Evolutionary conservation across 2,329 filamentous ascomycete species (phyloP), one percentile per base, ranked within the genome.

Genomic region (Lachnum nothofagi): DNA sequence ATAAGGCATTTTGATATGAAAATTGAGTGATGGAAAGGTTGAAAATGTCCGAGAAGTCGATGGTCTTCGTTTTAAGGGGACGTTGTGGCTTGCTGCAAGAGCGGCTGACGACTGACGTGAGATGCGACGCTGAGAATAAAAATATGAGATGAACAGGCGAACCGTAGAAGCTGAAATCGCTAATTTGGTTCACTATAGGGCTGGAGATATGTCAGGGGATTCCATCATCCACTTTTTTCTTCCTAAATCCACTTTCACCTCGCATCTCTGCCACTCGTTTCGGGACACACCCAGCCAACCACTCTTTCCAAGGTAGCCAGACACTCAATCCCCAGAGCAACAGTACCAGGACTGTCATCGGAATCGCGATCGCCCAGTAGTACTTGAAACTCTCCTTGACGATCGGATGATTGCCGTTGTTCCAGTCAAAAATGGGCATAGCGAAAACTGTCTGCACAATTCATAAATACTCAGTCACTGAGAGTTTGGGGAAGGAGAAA

Each of bases 371-470:
- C 14, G 43, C 43, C 43, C 43, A 45, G n/a, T 45, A 45, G 16
- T 45, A 45, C 23, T 45, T 45, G 43, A 45, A 45, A n/a, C 33
- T 34, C 3, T 37, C 31, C 3, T 38, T 45, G 31, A 45, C 16
- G 9, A 34, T 8, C 2, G 33, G 43, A 20, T 38, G 31, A n/a
- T 4, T 4, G 31, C 12, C 22, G 16, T 42, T 22, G 10, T 47
- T 20, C 45, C 45, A 47, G 23, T 47, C 24, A 19, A 47, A 42
- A 20, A 42, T 19, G 10, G 38, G 45, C 45, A 47, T 47, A 14
- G 45, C 45, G 29, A 47, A 47, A n/a, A 47, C 35, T 25, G 45
- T 20, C 45, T 47, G 17, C 17, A 4, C n/a, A 7, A 8, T 22
- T 14, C 12, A 33, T 47, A 20, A 37, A 22, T 24, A 39, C n/a